Evolutionary conservation across 768 basidiomycete species (phyloP).

Genomic region (Coprinopsis sp.): DNA sequence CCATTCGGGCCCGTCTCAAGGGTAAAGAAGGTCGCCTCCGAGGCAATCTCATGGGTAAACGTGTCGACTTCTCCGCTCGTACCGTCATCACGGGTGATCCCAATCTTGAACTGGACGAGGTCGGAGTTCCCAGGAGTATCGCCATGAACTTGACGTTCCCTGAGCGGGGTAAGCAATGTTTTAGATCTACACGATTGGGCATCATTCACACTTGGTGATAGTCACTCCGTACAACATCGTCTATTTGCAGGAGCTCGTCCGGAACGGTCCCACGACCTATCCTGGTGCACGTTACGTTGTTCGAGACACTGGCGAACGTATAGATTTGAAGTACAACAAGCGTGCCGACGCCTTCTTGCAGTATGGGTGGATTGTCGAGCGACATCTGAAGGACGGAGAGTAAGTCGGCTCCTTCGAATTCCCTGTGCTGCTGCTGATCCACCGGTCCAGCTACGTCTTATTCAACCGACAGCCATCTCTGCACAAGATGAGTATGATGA

Average conservation of each 20-base stretch:
- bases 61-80: slow-evolving; percentile 98
- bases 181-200: background rate
- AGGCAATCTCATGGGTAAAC: slow-evolving; percentile 99
- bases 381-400: slow-evolving; percentile 98
- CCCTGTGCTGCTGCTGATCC: slow-evolving; percentile 5
- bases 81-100: slow-evolving; percentile 99
- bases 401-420: slow-evolving; percentile 41
- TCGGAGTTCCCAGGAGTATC: slow-evolving; percentile 92
- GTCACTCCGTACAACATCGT: slow-evolving; percentile 97
- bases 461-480: slow-evolving; percentile 98
- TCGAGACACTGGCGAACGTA: slow-evolving; percentile 94
- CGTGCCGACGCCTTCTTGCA: slow-evolving; percentile 92
- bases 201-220: slow-evolving; percentile 25
- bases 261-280: slow-evolving; percentile 91
- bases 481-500: slow-evolving; percentile 99
- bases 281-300: slow-evolving; percentile 97
- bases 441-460: slow-evolving; percentile 73
- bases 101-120: slow-evolving; percentile 92
- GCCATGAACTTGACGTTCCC: slow-evolving; percentile 98
- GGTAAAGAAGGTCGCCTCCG: slow-evolving; percentile 98
- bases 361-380: slow-evolving; percentile 97
- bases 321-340: slow-evolving; percentile 95
- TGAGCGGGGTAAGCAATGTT: slow-evolving; percentile 73
- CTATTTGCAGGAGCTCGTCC: slow-evolving; percentile 90
- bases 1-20: slow-evolving; percentile 95